Evolutionary conservation across 148 eudicot genomes (phyloP).

Genomic region (Vaccinium corymbosum): DNA sequence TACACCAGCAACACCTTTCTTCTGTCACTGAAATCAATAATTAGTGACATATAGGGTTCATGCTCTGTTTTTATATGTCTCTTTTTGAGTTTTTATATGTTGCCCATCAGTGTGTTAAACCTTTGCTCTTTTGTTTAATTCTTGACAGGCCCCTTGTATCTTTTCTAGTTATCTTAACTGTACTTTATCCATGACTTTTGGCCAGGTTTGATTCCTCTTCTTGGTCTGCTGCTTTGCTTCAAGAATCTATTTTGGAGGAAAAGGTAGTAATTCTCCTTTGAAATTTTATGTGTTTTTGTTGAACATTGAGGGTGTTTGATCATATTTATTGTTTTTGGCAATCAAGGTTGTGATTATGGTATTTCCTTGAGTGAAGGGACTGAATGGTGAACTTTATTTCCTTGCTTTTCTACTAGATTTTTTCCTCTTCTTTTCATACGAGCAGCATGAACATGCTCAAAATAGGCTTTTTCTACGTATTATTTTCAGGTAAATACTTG

Average conservation of each 20-base stretch:
- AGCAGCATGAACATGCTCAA: neutral
- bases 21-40: constrained; percentile 2
- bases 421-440: neutral
- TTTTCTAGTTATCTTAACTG: neutral
- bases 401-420: too few species aligned
- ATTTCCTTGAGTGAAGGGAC: neutral
- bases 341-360: neutral
- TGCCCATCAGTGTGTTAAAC: neutral
- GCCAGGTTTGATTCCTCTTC: neutral
- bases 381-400: neutral
- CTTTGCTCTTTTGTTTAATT: neutral
- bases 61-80: neutral
- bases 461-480: neutral
- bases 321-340: neutral
- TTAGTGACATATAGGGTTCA: neutral
- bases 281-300: neutral
- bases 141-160: neutral
- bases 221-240: neutral
- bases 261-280: neutral
- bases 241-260: neutral
- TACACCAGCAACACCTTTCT: neutral
- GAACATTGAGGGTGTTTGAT: neutral
- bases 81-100: neutral
- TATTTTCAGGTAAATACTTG: neutral
- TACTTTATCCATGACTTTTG: neutral